Base-by-base conservation (phyloP, 495 filamentous ascomycete genomes). In the Pseudevernia furfuracea region DNA sequence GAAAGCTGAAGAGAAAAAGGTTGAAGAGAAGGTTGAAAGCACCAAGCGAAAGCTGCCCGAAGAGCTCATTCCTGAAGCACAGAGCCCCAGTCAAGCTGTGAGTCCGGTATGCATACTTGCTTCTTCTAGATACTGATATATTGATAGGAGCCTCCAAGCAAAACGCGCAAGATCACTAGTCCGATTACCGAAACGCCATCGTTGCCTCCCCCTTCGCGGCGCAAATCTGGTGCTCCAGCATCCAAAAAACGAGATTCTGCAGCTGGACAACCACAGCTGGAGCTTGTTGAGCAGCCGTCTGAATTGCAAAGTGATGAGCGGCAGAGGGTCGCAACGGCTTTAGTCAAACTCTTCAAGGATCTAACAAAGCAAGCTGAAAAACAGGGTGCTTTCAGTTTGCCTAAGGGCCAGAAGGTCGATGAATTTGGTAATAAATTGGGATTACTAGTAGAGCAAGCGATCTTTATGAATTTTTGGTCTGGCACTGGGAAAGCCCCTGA, bases 401-500 rank as follows among this genome's bases (percentile, higher is more conserved):
- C 81, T 32, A 73, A 80, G 58, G 82, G 77, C 58, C 79, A 84
- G 58, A 79, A 78, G 17, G 71, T 77, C 28, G 77, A 81, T 44
- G 79, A 80, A 38, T 67, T 85, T 64, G 83, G 78, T 67, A 78
- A 77, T 61, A 78, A 78, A 48, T 76, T 88, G 56, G 85, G 79
- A 63, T 74, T 96, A 21, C 79, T 88, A 61, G 86, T 97, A 62
- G 92, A 97, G 75, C 82, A 86, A 75, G 82, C 85, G 49, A 77
- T 86, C 64, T 84, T 85, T 73, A 69, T 82, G 64, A 83, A 79
- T 75, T 76, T 83, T 66, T 84, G 75, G 67, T 76, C 74, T 69
- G 68, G 74, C 67, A 69, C 74, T 66, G 78, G 79, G 71, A 78
- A 84, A 69, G 78, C 81, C 37, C 75, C 74, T 71, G 75, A 79